A percentile compares a stretch with the other conserved stretches of the same genome.
Evolutionary conservation across 1,284 basidiomycete species (phyloP).

Genomic region (Puccinia brachypodii): DNA sequence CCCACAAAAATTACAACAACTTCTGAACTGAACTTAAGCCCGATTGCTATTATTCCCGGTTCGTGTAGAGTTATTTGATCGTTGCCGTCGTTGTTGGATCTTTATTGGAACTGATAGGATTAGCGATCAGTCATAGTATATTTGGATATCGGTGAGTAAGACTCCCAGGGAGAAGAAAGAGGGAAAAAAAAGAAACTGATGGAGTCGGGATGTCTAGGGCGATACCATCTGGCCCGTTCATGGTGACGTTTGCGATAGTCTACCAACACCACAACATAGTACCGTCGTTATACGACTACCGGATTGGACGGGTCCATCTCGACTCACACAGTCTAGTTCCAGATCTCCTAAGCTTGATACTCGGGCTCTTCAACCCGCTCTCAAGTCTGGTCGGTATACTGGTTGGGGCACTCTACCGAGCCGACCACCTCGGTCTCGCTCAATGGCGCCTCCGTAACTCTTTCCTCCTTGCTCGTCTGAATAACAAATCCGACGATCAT

Average conservation of each 20-base stretch:
- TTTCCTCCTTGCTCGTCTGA: neutral
- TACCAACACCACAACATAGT: constrained; percentile 32
- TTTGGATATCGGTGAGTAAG: constrained; percentile 30
- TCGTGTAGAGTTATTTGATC: constrained; percentile 20
- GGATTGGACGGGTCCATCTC: neutral
- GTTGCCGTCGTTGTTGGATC: constrained; percentile 19
- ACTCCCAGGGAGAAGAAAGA: neutral
- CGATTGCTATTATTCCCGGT: neutral
- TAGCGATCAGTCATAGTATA: constrained; percentile 22
- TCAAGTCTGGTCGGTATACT: constrained; percentile 17
- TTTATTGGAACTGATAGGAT: constrained; percentile 22
- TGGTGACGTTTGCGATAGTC: constrained; percentile 38
- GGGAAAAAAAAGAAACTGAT: neutral
- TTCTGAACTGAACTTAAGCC: neutral
- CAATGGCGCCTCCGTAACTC: constrained; percentile 14
- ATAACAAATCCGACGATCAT: neutral
- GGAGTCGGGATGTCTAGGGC: neutral
- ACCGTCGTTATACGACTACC: constrained; percentile 29
- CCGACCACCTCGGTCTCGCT: constrained; percentile 1
- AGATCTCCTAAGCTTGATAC: neutral
- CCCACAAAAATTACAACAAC: neutral
- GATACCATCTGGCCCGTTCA: constrained; percentile 45
- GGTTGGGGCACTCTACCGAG: neutral
- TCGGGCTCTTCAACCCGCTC: constrained; percentile 20
- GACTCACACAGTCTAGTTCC: constrained; percentile 37